Conservation (phyloP, 2,329 filamentous ascomycete genomes). For the Phialocephala sp. region DNA sequence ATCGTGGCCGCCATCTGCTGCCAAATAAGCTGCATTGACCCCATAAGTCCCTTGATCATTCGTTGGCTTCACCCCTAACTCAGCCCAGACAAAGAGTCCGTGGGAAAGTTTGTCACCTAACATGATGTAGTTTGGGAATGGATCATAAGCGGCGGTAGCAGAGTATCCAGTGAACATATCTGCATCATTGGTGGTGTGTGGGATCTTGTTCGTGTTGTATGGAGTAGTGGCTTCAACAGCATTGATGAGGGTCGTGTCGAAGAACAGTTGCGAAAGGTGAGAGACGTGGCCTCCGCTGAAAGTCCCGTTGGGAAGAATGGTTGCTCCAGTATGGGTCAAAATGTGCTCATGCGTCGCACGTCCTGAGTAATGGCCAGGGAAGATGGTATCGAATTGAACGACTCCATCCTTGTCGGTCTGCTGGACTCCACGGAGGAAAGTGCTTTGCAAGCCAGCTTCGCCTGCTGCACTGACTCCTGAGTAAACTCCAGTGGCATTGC, state of each 20-base stretch:
- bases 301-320: conserved; percentile 49
- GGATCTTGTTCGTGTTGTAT: conserved; percentile 54
- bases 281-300: conserved; percentile 57
- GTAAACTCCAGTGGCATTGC: conserved; percentile 50
- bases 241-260: conserved; percentile 64
- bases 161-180: conserved; percentile 52
- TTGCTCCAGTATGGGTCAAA: conserved; percentile 25
- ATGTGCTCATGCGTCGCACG: conserved; percentile 55
- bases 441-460: conserved; percentile 48
- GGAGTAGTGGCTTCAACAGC: conserved; percentile 56
- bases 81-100: conserved; percentile 61
- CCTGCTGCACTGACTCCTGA: conserved; percentile 49
- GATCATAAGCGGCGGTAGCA: conserved; percentile 53
- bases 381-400: conserved; percentile 49
- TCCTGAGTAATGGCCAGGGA: conserved; percentile 52
- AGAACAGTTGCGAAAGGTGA: conserved; percentile 59
- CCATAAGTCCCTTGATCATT: conserved; percentile 26
- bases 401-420: conserved; percentile 50
- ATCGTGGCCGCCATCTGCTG: conserved; percentile 30
- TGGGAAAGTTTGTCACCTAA: conserved; percentile 59
- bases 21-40: conserved; percentile 27
- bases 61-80: conserved; percentile 45
- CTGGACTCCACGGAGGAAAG: conserved; percentile 51
- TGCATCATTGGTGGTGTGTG: conserved; percentile 53
- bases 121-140: conserved; percentile 62